These are phyloP conservation scores for Naegleria lovaniensis DNA, from an alignment of 208 protist species.

Conservation along the genomic window DNA sequence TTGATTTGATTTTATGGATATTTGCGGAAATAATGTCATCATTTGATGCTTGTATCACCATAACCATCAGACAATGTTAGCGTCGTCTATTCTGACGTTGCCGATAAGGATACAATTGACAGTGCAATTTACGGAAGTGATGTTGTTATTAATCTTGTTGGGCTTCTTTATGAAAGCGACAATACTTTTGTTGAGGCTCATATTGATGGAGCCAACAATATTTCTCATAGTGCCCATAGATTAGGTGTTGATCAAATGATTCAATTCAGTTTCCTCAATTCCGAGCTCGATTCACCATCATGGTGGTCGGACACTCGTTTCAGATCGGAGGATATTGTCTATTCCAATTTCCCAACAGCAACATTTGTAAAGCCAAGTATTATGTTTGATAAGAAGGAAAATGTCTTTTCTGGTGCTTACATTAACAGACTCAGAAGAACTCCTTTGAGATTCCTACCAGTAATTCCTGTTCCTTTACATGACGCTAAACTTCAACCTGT, in stretches of 20 bases:
- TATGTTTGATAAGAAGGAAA: neutral
- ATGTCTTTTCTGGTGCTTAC: neutral
- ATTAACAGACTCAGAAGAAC: neutral
- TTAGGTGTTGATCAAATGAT: neutral
- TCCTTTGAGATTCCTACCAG: neutral
- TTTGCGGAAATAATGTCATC: no score
- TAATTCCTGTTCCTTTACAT: neutral
- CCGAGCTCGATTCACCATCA: neutral
- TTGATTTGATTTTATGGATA: neutral
- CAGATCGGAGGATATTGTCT: constrained; percentile 21
- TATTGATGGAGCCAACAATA: neutral
- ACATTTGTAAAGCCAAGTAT: neutral
- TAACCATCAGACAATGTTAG: neutral
- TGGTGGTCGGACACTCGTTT: neutral
- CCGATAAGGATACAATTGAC: neutral
- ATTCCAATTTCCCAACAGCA: neutral
- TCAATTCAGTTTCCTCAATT: neutral
- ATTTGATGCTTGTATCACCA: no score
- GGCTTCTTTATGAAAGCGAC: neutral
- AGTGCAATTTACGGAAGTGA: constrained; percentile 1
- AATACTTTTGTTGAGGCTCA: neutral
- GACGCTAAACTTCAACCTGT: neutral
- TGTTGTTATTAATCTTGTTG: neutral
- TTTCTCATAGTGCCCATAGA: neutral
- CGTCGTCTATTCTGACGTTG: neutral